phyloP scores from a whole-genome alignment of 106 monocot genomes.

The Gastrodia elata region DNA sequence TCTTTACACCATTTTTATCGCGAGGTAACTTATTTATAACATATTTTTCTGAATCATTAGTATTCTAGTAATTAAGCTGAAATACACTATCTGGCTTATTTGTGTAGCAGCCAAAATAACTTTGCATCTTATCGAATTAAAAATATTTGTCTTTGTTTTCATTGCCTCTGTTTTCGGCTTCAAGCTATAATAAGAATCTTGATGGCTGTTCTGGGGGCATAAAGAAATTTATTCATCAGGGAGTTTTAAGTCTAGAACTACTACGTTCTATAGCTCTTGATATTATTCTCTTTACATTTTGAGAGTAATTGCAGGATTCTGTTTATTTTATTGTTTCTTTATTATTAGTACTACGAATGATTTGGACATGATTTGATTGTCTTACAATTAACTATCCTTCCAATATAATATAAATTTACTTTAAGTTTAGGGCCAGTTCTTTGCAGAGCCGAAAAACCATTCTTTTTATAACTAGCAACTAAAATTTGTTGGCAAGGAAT shows the following conservation, averaged over 20 bases:
- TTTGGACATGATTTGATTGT: too few species aligned
- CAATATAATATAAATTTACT: too few species aligned
- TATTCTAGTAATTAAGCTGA: too few species aligned
- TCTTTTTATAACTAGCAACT: too few species aligned
- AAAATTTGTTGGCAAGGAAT: too few species aligned
- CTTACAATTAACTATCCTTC: too few species aligned
- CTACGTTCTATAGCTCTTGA: background rate
- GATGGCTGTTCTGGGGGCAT: background rate
- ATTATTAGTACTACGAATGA: too few species aligned
- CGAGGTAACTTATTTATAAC: background rate
- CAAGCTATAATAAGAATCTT: background rate
- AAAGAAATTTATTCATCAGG: background rate
- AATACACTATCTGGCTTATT: too few species aligned
- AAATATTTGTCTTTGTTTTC: background rate
- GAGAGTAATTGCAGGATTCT: background rate
- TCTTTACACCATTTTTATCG: background rate
- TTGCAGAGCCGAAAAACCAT: too few species aligned
- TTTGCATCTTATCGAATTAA: background rate
- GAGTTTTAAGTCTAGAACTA: constrained; percentile 3
- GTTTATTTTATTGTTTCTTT: background rate
- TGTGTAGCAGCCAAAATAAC: too few species aligned
- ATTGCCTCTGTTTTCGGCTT: constrained; percentile 1
- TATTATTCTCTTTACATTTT: background rate
- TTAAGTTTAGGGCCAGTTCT: too few species aligned
- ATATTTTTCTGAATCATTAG: background rate